These are phyloP conservation scores for Nepenthes gracilis DNA, from an alignment of 148 eudicot genomes.

Conservation along the genomic window DNA sequence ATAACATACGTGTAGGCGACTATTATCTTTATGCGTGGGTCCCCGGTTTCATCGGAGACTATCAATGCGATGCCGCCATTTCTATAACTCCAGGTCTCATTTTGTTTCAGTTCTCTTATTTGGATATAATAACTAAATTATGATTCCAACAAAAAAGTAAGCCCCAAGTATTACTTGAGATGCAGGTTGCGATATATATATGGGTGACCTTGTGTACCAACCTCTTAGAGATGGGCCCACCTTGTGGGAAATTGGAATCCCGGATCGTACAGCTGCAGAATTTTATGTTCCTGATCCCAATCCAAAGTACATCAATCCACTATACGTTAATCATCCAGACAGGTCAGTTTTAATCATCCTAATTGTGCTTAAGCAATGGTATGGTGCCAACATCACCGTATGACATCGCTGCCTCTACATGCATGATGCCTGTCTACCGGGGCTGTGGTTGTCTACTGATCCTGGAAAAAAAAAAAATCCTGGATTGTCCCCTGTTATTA, in stretches of 20 bases:
- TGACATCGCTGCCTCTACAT: too few relatives aligned
- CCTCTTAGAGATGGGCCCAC: constrained; percentile 80
- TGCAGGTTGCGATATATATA: constrained; percentile 30
- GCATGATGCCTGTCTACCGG: too few relatives aligned
- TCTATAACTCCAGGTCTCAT: constrained; percentile 35
- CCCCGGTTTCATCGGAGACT: constrained; percentile 60
- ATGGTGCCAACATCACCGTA: too few relatives aligned
- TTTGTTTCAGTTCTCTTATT: neutral
- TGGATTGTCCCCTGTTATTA: too few relatives aligned
- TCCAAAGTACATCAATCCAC: constrained; percentile 45
- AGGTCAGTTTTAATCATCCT: constrained; percentile 19
- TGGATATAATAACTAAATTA: neutral
- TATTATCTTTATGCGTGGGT: constrained; percentile 50
- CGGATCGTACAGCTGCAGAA: constrained; percentile 58
- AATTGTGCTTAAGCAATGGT: too few relatives aligned
- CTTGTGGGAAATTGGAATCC: constrained; percentile 66
- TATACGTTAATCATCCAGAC: constrained; percentile 45
- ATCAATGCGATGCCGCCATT: constrained; percentile 16
- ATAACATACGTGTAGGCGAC: constrained; percentile 31
- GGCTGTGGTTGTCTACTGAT: too few relatives aligned
- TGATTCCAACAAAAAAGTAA: neutral
- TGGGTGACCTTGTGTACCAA: constrained; percentile 40
- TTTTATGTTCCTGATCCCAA: constrained; percentile 66
- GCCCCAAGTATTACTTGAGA: neutral
- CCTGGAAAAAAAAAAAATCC: too few relatives aligned